Conservation (phyloP, 2,329 filamentous ascomycete genomes). For the Nigrospora osmanthi region DNA sequence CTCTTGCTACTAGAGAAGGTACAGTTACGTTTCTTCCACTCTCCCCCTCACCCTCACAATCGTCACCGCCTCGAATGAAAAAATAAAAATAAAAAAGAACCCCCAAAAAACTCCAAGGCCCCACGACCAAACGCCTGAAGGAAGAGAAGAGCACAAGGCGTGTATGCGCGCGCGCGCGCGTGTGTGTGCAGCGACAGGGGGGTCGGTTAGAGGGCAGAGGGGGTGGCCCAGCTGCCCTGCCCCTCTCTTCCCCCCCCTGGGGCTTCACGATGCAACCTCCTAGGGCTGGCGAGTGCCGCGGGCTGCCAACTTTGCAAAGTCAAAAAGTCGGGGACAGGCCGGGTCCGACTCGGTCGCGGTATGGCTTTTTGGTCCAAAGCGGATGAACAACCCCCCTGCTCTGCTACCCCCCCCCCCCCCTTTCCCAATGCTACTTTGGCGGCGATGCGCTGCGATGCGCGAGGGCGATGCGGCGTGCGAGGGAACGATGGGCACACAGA, state of each 20-base stretch:
- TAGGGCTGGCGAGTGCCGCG: background rate
- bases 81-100: no score
- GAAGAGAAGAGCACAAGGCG: no score
- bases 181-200: no score
- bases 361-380: background rate
- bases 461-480: no score
- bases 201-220: no score
- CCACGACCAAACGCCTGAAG: no score
- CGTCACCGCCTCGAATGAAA: background rate
- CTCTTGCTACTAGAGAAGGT: no score
- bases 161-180: no score
- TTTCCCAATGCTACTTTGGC: background rate
- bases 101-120: background rate
- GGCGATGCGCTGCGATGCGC: no score
- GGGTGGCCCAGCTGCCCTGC: background rate
- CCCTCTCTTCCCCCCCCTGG: background rate
- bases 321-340: background rate
- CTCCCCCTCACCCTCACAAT: background rate
- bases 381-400: background rate
- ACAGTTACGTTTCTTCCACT: background rate
- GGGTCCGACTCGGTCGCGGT: no score
- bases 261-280: background rate
- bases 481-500: no score
- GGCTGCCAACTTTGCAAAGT: background rate
- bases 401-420: background rate